Conservation (phyloP, 164 flowering plant species). For the Pachysandra terminalis region DNA sequence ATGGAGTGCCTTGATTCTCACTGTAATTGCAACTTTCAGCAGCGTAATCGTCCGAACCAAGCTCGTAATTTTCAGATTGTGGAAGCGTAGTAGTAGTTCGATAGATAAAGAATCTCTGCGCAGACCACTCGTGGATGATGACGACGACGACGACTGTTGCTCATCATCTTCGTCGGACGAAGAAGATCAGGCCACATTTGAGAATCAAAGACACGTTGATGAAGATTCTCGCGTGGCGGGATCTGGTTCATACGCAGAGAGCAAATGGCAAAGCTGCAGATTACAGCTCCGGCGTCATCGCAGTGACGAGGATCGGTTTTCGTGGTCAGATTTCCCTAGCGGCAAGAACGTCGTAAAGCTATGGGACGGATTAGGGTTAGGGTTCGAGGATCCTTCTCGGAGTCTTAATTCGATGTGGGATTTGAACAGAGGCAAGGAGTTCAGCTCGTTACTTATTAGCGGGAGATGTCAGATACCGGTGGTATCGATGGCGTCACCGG, state of each 20-base stretch:
- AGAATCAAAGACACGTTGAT: constrained; percentile 13
- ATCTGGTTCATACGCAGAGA: too few relatives aligned
- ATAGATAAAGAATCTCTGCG: constrained; percentile 12
- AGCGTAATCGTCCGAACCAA: constrained; percentile 22
- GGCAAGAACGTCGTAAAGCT: constrained; percentile 70
- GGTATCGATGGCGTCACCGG: constrained; percentile 19
- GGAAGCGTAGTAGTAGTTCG: background rate
- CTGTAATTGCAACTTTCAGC: constrained; percentile 40
- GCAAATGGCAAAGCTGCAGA: too few relatives aligned
- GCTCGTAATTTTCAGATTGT: constrained; percentile 27
- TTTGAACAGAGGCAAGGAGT: constrained; percentile 13
- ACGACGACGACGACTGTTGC: constrained; percentile 29
- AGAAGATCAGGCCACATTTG: constrained; percentile 15
- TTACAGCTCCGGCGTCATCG: constrained; percentile 30
- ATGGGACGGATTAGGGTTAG: constrained; percentile 63
- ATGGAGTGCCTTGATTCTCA: constrained; percentile 48
- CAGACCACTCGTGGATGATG: constrained; percentile 9
- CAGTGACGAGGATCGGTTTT: constrained; percentile 26
- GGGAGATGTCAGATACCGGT: constrained; percentile 18
- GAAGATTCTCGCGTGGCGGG: constrained; percentile 37
- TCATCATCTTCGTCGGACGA: constrained; percentile 27
- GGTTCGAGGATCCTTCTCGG: constrained; percentile 9
- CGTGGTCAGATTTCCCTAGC: constrained; percentile 43
- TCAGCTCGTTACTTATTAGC: constrained; percentile 19
- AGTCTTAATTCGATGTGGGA: constrained; percentile 39